Percentiles rank a stretch among this genome's conserved stretches.
phyloP scores from a whole-genome alignment of 2,329 filamentous ascomycete species.

The Fonsecaea monophora region DNA sequence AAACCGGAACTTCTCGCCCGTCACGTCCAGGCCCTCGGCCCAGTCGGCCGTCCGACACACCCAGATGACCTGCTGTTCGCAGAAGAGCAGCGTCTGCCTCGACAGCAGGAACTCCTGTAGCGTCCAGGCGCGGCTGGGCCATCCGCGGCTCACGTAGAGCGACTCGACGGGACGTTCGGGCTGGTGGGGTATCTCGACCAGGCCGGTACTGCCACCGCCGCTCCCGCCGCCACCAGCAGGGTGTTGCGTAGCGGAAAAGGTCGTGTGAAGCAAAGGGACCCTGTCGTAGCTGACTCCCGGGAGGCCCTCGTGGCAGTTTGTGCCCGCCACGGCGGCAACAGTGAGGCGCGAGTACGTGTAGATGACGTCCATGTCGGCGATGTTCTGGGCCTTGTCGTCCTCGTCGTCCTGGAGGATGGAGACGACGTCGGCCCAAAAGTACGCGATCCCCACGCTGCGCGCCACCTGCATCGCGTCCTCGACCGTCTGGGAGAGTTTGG shows the following conservation, averaged over 20 bases:
- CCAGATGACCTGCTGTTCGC: not conserved
- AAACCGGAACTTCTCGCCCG: not conserved
- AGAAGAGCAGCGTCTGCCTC: not conserved
- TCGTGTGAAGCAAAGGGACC: not conserved
- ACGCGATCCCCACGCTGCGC: not conserved
- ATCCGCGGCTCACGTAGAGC: not conserved
- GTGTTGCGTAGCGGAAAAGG: not conserved
- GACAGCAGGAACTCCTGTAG: not conserved
- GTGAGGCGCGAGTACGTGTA: not conserved
- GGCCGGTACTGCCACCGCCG: no score
- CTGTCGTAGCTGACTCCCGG: not conserved
- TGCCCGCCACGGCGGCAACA: not conserved
- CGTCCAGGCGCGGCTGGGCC: not conserved
- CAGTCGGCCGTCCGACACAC: not conserved
- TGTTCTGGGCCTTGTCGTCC: not conserved
- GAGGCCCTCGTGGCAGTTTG: not conserved
- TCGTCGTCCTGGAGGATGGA: not conserved
- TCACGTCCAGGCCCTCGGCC: not conserved
- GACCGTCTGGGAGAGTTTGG: not conserved
- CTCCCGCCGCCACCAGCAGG: no score
- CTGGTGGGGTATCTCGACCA: not conserved
- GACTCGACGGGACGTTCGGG: not conserved
- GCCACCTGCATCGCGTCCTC: not conserved
- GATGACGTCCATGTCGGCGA: not conserved
- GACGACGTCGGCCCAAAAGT: not conserved